These are phyloP conservation scores for Trypanosoma vivax DNA, from an alignment of 208 protist genomes.

Conservation along the genomic window DNA sequence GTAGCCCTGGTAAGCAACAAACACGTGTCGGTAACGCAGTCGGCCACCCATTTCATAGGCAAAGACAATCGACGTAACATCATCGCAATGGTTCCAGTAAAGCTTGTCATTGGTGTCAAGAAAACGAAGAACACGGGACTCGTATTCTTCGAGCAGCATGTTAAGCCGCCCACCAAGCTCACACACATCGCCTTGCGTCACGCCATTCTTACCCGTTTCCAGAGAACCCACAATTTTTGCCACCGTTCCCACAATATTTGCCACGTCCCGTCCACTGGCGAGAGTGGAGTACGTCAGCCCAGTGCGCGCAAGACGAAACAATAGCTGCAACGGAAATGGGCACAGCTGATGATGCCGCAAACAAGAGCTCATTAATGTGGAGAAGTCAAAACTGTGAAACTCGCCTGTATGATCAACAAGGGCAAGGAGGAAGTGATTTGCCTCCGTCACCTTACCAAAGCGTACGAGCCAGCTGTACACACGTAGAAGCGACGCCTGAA, in stretches of 20 bases:
- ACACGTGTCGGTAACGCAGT: slow-evolving; percentile 53
- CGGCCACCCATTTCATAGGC: slow-evolving; percentile 75
- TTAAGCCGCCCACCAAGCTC: slow-evolving; percentile 44
- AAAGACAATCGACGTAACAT: slow-evolving; percentile 63
- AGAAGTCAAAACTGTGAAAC: slow-evolving; percentile 37
- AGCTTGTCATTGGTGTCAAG: slow-evolving; percentile 37
- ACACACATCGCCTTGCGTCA: slow-evolving; percentile 30
- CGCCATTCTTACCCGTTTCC: slow-evolving; percentile 31
- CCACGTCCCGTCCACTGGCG: slow-evolving; percentile 38
- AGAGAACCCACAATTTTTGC: slow-evolving; percentile 43
- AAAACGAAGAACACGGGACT: slow-evolving; percentile 44
- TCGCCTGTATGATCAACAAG: slow-evolving; percentile 52
- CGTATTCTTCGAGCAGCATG: slow-evolving; percentile 65
- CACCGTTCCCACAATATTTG: slow-evolving; percentile 39
- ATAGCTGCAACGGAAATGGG: slow-evolving; percentile 43
- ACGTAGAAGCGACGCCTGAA: slow-evolving; percentile 47
- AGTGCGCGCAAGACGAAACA: slow-evolving; percentile 39
- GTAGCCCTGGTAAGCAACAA: slow-evolving; percentile 51
- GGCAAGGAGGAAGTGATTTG: slow-evolving; percentile 44
- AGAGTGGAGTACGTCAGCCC: slow-evolving; percentile 37
- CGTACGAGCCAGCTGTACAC: slow-evolving; percentile 80
- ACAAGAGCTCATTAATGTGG: slow-evolving; percentile 45
- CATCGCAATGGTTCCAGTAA: slow-evolving; percentile 44
- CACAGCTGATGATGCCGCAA: slow-evolving; percentile 52
- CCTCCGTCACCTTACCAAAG: slow-evolving; percentile 36